Percentiles rank a stretch among this genome's conserved stretches.
Evolutionary conservation across 768 basidiomycete genomes (phyloP).

Genomic region (Infundibulicybe gibba): DNA sequence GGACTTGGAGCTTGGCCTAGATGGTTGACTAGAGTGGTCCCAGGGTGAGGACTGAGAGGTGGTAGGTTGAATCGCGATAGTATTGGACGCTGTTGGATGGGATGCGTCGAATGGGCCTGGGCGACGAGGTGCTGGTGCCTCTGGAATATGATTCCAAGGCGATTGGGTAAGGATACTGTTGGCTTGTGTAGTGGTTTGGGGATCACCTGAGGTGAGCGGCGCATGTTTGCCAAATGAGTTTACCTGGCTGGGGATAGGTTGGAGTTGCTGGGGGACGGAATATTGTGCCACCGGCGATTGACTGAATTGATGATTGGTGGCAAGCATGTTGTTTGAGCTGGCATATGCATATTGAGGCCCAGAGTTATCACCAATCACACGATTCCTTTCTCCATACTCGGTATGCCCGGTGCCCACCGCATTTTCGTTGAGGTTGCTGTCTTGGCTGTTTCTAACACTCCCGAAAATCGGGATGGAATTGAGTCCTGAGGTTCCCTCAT

Average conservation of each 20-base stretch:
- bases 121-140: constrained; percentile 22
- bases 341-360: neutral
- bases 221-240: constrained; percentile 8
- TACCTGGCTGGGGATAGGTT: neutral
- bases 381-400: too few relatives aligned
- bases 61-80: constrained; percentile 17
- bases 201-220: neutral
- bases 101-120: constrained; percentile 38
- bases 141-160: constrained; percentile 30
- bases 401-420: too few relatives aligned
- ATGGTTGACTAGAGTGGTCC: constrained; percentile 24
- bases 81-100: constrained; percentile 39
- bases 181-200: too few relatives aligned
- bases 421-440: too few relatives aligned
- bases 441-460: too few relatives aligned
- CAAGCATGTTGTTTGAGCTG: constrained; percentile 1
- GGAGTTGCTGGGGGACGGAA: constrained; percentile 1
- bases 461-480: too few relatives aligned
- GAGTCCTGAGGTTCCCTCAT: too few relatives aligned
- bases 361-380: neutral
- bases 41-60: constrained; percentile 30
- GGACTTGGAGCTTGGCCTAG: constrained; percentile 19
- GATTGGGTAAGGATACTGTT: constrained; percentile 19
- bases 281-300: constrained; percentile 9
- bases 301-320: constrained; percentile 11